Conservation (phyloP, 75 land plant genomes). For the Selaginella tamariscina region DNA sequence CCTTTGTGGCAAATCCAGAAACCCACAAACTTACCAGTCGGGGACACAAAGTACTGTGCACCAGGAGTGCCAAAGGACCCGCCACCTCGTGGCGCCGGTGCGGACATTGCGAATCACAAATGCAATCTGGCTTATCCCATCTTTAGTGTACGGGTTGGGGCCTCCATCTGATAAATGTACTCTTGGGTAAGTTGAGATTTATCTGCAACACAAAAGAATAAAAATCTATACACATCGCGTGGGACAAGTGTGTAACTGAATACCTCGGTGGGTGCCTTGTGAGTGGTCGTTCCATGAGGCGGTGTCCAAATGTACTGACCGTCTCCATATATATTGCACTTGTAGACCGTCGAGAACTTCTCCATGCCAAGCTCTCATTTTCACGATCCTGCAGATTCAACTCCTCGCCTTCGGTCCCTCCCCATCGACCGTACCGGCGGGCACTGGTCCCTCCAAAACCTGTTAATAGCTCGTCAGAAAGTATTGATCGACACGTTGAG, state of each 20-base stretch:
- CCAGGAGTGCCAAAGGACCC: not conserved
- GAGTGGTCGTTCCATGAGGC: not conserved
- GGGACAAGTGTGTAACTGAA: not conserved
- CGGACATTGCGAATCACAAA: not conserved
- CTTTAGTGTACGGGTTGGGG: not conserved
- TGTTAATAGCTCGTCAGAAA: too few species aligned
- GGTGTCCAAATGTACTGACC: not conserved
- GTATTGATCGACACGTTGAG: too few species aligned
- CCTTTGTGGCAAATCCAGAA: not conserved
- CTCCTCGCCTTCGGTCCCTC: not conserved
- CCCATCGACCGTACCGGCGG: not conserved
- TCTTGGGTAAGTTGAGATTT: not conserved
- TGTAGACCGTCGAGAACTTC: not conserved
- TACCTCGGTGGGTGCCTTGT: not conserved
- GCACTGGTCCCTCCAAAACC: not conserved
- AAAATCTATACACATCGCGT: not conserved
- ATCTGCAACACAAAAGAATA: not conserved
- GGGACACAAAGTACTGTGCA: not conserved
- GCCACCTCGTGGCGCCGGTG: not conserved
- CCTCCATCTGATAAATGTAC: not conserved
- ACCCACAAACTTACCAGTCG: not conserved
- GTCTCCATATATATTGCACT: not conserved
- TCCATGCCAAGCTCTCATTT: not conserved
- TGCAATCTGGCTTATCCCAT: not conserved
- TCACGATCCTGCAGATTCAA: not conserved